A percentile compares a stretch with the other conserved stretches of the same genome.
phyloP scores from a whole-genome alignment of 768 basidiomycete species.

The Hortiboletus flavorubellus region DNA sequence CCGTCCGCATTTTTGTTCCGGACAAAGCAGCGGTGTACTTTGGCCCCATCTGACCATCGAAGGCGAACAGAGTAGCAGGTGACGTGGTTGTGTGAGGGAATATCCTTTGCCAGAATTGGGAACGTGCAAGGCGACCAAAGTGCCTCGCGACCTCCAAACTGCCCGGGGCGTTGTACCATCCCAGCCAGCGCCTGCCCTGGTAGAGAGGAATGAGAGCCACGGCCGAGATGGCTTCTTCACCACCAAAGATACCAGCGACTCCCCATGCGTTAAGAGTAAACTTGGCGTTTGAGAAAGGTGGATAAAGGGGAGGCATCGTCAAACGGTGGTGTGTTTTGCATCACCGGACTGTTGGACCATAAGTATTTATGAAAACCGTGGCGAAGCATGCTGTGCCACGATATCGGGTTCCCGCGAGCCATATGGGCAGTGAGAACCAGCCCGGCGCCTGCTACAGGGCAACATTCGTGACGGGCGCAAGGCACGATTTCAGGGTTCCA shows the following conservation, averaged over 20 bases:
- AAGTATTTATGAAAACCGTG: background rate
- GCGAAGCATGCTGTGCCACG: background rate
- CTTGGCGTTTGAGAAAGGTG: constrained; percentile 4
- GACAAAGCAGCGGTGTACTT: constrained; percentile 25
- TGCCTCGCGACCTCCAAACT: constrained; percentile 28
- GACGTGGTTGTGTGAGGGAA: constrained; percentile 24
- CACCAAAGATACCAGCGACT: constrained; percentile 35
- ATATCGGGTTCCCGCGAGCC: background rate
- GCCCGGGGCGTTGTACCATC: constrained; percentile 36
- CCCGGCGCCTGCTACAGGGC: background rate
- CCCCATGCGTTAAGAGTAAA: constrained; percentile 28
- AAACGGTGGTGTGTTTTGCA: background rate
- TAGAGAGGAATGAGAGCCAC: constrained; percentile 30
- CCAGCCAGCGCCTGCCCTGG: constrained; percentile 28
- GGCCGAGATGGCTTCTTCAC: constrained; percentile 31
- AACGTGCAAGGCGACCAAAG: constrained; percentile 27
- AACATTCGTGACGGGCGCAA: background rate
- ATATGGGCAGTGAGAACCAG: background rate
- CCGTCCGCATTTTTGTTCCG: constrained; percentile 27
- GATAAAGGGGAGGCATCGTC: constrained; percentile 14
- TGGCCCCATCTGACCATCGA: constrained; percentile 28
- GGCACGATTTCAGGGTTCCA: constrained; percentile 2
- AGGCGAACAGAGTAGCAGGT: constrained; percentile 20
- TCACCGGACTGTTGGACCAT: background rate
- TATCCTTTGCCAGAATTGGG: constrained; percentile 23